phyloP scores from a whole-genome alignment of 2,329 filamentous ascomycete genomes.

The Aspergillus aculeatinus region DNA sequence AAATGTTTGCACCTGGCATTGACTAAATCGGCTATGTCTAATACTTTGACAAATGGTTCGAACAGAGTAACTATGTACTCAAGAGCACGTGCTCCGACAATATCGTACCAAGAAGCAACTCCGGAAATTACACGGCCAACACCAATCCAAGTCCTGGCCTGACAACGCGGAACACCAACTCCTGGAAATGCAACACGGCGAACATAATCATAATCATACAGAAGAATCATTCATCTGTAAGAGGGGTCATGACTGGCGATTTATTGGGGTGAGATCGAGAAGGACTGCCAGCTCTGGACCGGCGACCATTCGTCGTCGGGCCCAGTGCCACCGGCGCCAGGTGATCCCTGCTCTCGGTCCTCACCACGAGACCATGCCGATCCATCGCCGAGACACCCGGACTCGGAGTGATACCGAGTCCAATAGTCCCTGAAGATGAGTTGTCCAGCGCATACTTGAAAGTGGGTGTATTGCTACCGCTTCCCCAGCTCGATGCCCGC shows the following conservation, averaged over 20 bases:
- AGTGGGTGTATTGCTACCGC: slow-evolving; percentile 29
- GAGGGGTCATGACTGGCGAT: slow-evolving; percentile 37
- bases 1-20: not conserved
- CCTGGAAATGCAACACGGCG: slow-evolving; percentile 13
- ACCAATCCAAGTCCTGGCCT: not conserved
- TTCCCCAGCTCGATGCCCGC: slow-evolving; percentile 35
- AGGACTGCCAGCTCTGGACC: slow-evolving; percentile 48
- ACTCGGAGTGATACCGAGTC: slow-evolving; percentile 36
- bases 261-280: slow-evolving; percentile 44
- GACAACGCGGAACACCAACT: slow-evolving; percentile 8
- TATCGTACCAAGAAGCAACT: slow-evolving; percentile 27
- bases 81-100: slow-evolving; percentile 23
- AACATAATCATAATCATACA: slow-evolving; percentile 16
- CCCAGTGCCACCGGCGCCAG: slow-evolving; percentile 56
- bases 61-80: slow-evolving; percentile 17
- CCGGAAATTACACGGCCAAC: not conserved
- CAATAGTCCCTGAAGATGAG: slow-evolving; percentile 39
- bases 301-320: slow-evolving; percentile 49
- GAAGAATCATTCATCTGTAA: slow-evolving; percentile 34
- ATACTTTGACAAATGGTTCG: not conserved
- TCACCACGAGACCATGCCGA: slow-evolving; percentile 70
- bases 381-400: slow-evolving; percentile 49
- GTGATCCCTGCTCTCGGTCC: slow-evolving; percentile 84
- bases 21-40: not conserved
- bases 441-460: slow-evolving; percentile 44